These are phyloP conservation scores for Hypoxylon sp. DNA, from an alignment of 2,329 filamentous ascomycete genomes.

Conservation along the genomic window DNA sequence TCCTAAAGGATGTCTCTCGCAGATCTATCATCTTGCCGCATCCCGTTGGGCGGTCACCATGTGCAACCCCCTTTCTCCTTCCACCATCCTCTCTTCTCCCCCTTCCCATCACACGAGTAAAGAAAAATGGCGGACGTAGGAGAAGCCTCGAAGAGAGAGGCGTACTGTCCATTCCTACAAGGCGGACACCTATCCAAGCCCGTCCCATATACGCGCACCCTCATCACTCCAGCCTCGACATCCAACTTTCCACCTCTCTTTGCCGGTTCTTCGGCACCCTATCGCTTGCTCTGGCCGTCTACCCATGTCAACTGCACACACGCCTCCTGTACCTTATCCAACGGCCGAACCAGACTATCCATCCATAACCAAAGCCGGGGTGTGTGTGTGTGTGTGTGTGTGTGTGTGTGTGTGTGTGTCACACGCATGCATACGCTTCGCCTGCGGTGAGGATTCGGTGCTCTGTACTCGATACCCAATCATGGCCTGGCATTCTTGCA, in stretches of 20 bases:
- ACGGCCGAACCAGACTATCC: neutral
- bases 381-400: neutral
- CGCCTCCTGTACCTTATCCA: neutral
- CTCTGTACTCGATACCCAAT: neutral
- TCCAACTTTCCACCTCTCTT: neutral
- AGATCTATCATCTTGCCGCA: conserved; percentile 20
- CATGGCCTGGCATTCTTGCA: conserved; percentile 12
- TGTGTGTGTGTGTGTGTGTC: neutral
- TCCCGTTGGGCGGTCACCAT: conserved; percentile 3
- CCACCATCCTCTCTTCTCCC: neutral
- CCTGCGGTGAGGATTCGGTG: too few species aligned
- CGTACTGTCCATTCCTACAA: neutral
- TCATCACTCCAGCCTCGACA: too few species aligned
- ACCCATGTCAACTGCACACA: conserved; percentile 4
- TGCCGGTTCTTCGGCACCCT: neutral
- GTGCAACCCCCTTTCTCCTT: conserved; percentile 3
- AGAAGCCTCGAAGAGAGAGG: neutral
- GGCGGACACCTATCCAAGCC: too few species aligned
- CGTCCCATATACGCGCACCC: too few species aligned
- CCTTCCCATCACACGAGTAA: too few species aligned
- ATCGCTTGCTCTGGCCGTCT: neutral
- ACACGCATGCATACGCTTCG: neutral
- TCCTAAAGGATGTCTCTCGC: conserved; percentile 4
- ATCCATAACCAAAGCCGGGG: neutral
- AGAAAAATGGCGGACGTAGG: neutral